Evolutionary conservation across 805 yeast genomes (phyloP).

Genomic region (Candida coleopterorum): DNA sequence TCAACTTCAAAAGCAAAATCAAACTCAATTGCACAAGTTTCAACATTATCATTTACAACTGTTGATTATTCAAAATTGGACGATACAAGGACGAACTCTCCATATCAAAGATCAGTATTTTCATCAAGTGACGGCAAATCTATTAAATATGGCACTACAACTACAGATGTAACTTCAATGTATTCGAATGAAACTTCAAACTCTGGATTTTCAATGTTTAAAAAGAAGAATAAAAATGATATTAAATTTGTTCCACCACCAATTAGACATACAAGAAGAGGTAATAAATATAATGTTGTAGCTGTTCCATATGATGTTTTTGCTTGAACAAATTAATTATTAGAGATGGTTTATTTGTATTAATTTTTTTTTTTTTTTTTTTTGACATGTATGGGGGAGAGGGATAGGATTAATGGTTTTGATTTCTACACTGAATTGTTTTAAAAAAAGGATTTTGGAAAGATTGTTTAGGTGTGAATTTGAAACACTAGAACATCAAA

Average conservation of each 20-base stretch:
- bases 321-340: slow-evolving; percentile 3
- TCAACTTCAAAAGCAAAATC: slow-evolving; percentile 3
- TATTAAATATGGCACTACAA: slow-evolving; percentile 4
- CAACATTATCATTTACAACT: not conserved
- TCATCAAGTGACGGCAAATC: slow-evolving; percentile 2
- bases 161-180: slow-evolving; percentile 12
- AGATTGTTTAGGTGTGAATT: not conserved
- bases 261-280: slow-evolving; percentile 8
- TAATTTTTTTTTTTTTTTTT: not conserved
- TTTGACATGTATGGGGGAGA: not conserved
- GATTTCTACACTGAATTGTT: not conserved
- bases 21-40: slow-evolving; percentile 2
- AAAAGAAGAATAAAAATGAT: slow-evolving; percentile 6
- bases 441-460: not conserved
- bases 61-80: slow-evolving; percentile 1
- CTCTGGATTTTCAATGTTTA: slow-evolving; percentile 24
- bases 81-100: too few species aligned
- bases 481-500: not conserved
- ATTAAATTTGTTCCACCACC: slow-evolving; percentile 6
- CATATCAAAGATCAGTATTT: slow-evolving; percentile 4
- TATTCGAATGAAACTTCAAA: slow-evolving; percentile 12
- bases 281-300: slow-evolving; percentile 23
- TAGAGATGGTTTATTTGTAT: too few species aligned
- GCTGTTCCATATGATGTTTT: slow-evolving; percentile 20
- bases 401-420: not conserved